These are phyloP conservation scores for Colletotrichum liaoningense DNA, from an alignment of 2,329 filamentous ascomycete species.

Conservation along the genomic window DNA sequence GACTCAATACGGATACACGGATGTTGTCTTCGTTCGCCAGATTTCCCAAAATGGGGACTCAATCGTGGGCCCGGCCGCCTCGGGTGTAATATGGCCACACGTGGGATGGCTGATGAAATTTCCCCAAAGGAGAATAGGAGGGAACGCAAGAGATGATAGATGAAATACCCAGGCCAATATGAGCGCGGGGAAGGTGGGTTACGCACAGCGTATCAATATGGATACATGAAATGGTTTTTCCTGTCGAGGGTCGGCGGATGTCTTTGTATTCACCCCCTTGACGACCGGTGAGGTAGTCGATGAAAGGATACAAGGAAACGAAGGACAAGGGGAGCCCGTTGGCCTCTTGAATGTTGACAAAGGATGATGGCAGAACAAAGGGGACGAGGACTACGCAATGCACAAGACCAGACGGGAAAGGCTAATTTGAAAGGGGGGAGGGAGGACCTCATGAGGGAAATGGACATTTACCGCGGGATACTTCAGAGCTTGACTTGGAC, in stretches of 20 bases:
- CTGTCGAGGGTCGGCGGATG: neutral
- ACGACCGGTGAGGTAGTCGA: neutral
- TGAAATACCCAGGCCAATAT: neutral
- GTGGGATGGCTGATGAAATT: slow-evolving; percentile 2
- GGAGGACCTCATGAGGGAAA: neutral
- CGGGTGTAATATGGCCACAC: slow-evolving; percentile 1
- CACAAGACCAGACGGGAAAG: slow-evolving; percentile 15
- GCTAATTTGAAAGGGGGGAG: slow-evolving; percentile 13
- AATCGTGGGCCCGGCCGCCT: slow-evolving; percentile 2
- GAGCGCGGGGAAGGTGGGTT: neutral
- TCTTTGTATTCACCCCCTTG: slow-evolving; percentile 10
- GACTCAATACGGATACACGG: neutral
- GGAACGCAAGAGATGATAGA: neutral
- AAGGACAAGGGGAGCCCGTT: slow-evolving; percentile 21
- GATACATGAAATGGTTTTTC: neutral
- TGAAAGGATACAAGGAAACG: neutral
- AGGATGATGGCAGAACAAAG: slow-evolving; percentile 14
- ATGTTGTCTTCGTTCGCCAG: neutral
- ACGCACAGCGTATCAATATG: neutral
- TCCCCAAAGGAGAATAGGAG: neutral
- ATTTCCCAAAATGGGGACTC: neutral
- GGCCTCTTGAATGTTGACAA: slow-evolving; percentile 15
- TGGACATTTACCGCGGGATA: neutral
- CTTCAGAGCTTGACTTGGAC: neutral
- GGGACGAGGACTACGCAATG: slow-evolving; percentile 1